Conservation (phyloP, 2,329 filamentous ascomycete genomes). For the Pochonia chlamydosporia region DNA sequence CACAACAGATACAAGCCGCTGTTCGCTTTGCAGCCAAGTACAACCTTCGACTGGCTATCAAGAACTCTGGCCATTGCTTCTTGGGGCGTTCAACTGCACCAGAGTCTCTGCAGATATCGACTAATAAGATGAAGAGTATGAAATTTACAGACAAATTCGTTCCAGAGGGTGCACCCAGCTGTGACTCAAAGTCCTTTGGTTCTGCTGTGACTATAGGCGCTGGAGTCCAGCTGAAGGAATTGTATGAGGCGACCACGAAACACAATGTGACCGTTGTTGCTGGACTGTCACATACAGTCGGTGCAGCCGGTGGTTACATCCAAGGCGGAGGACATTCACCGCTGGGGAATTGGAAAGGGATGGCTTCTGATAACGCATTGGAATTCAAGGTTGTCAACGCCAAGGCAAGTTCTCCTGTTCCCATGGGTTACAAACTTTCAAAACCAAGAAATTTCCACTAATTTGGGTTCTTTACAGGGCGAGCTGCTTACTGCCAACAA, state of each 20-base stretch:
- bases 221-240: conserved; percentile 18
- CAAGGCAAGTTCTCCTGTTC: conserved; percentile 17
- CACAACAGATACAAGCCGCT: conserved; percentile 27
- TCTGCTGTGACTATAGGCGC: conserved; percentile 23
- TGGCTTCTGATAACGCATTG: conserved; percentile 30
- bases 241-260: conserved; percentile 17
- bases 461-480: conserved; percentile 14
- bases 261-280: conserved; percentile 18
- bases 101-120: conserved; percentile 29
- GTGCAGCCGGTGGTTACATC: conserved; percentile 22
- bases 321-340: conserved; percentile 27
- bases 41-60: conserved; percentile 25
- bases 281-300: conserved; percentile 22
- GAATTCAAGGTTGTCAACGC: conserved; percentile 28
- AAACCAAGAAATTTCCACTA: neutral
- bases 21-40: conserved; percentile 28
- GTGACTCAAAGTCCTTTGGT: neutral
- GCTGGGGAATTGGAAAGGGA: conserved; percentile 23
- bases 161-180: neutral
- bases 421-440: neutral
- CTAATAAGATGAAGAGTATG: conserved; percentile 23
- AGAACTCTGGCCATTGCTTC: conserved; percentile 31
- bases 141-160: conserved; percentile 19
- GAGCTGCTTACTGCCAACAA: conserved; percentile 24
- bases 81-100: conserved; percentile 24